Evolutionary conservation across 2,329 filamentous ascomycete species (phyloP), one percentile per base, ranked within the genome.

Genomic region (Cryphonectria carpinicola): DNA sequence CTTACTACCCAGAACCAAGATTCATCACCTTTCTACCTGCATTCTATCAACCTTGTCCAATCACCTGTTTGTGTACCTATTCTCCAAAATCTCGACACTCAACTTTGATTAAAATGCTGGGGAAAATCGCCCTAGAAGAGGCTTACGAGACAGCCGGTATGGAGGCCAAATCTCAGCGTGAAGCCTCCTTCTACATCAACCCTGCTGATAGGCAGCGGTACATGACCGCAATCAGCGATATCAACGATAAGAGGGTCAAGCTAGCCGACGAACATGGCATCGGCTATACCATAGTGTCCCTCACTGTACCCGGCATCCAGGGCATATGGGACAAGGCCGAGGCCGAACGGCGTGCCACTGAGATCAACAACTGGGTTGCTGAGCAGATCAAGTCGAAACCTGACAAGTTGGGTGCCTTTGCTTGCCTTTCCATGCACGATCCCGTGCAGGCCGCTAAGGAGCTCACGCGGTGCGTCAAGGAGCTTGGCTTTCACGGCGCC

Each of bases 401-500:
- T 0, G 80, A 84, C 61, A 79, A 82, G 28, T 76, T 86, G 8
- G 84, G 84, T n/a, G 83, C 84, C 8, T 84, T 86, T 71, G 84
- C 83, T 77, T 81, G 82, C 0, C 77, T 86, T 0, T 85, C 84
- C 19, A 86, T 86, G 87, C 86, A 88, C 76, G 79, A 88, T 73
- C 86, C 86, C 0, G 74, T 79, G 0, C 79, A 86, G 68, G 87
- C 87, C 11, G 82, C 83, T 1, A 79, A 25, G 63, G 87, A 89
- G 72, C 80, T 89, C 2, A 77, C 78, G 61, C 82, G 87, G 66
- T 88, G 85, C 66, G 85, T 91, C 6, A 85, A 80, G 1, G 78
- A 89, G 71, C 81, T 86, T 65, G 88, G 88, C n/a, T 91, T 91
- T 81, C 85, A 88, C 71, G 89, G 89, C 3, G 88, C 84, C 4